Conservation (phyloP, 441 rosid genomes). For the Gossypium laxum region DNA sequence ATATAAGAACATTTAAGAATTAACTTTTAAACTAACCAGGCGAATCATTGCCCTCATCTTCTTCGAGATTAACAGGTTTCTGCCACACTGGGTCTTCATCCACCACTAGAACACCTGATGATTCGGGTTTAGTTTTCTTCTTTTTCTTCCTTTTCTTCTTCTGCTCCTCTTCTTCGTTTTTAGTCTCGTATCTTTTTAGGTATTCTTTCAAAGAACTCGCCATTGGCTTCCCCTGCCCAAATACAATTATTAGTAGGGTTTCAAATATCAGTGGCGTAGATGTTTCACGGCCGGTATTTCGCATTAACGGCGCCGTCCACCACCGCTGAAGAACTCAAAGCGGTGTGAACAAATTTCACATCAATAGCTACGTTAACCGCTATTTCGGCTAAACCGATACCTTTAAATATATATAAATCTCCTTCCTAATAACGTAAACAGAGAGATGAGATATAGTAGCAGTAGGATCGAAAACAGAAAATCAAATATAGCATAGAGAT, state of each 20-base stretch:
- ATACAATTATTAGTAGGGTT: slow-evolving; percentile 11
- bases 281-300: neutral
- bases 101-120: slow-evolving; percentile 51
- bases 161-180: slow-evolving; percentile 33
- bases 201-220: slow-evolving; percentile 59
- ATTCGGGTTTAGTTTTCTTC: slow-evolving; percentile 34
- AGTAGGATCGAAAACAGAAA: neutral
- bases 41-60: slow-evolving; percentile 51
- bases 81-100: slow-evolving; percentile 92
- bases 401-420: too few relatives aligned
- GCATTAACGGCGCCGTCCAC: neutral
- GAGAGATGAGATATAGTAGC: too few relatives aligned
- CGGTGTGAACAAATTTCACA: neutral
- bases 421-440: neutral
- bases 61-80: slow-evolving; percentile 46
- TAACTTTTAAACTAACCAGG: slow-evolving; percentile 34
- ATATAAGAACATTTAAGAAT: neutral
- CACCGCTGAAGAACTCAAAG: neutral
- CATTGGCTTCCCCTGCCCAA: slow-evolving; percentile 18
- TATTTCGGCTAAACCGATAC: too few relatives aligned
- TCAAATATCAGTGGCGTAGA: neutral
- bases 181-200: slow-evolving; percentile 55
- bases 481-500: neutral
- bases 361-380: neutral
- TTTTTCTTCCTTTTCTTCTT: slow-evolving; percentile 40